Base-by-base conservation (phyloP, 345 rosid species). In the Gossypium longicalyx region DNA sequence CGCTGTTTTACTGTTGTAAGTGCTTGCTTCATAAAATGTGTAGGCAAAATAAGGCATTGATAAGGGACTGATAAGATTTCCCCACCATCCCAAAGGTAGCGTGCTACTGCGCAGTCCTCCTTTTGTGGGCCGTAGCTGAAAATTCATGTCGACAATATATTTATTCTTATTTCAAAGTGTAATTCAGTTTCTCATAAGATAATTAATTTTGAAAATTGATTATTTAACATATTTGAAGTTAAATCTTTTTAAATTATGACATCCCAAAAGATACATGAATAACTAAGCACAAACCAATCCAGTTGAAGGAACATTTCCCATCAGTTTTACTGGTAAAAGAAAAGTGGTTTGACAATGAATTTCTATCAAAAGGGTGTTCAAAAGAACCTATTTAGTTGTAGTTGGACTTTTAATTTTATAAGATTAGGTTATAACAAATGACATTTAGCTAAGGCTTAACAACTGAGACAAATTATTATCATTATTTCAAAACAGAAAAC, bases 51-150 rank as follows among this genome's bases (percentile, higher is more conserved):
- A 62, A 34, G 45, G 20, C 9, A 34, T 62, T 71, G 68, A 63
- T 10, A 25, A 72, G 65, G 68, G 68, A 9, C 52, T 74, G 86
- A 83, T 62, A 72, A 75, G 63, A 59, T 77, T 77, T 73, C 47
- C 82, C 78, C 73, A 85, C 83, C 88, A 73, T 22, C 47, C 29
- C 23, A 47, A 8, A 19, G 49, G 68, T 71, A 72, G 78, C 71
- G 70, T 70, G 78, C n/a, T 51, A 53, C 58, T n/a, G 58, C 58
- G 58, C 68, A 49, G 8, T 34, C 58, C 74, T 53, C 44, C 71
- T 22, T 22, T 9, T 13, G 84, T 73, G 83, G 84, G 84, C 65
- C 83, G 72, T n/a, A 7, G 64, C 77, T 69, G 49, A 72, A 70
- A 52, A 77, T 75, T 79, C 78, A 73, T 76, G 72, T 12, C 71